Percentiles rank a stretch among this genome's conserved stretches.
Evolutionary conservation across 129 eudicot species (phyloP).

Genomic region (Lactuca saligna): DNA sequence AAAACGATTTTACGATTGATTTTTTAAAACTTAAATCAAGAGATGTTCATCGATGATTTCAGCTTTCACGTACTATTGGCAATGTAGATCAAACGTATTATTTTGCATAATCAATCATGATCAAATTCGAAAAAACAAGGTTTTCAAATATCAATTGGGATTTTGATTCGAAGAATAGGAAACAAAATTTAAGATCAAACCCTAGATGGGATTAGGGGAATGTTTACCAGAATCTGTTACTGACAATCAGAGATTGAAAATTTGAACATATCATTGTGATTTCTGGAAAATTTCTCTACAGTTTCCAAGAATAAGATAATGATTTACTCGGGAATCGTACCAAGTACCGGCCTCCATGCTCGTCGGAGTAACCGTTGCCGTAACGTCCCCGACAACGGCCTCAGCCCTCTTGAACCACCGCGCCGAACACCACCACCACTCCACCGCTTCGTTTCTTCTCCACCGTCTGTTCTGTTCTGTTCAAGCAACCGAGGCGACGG

Average conservation of each 20-base stretch:
- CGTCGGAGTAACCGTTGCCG: constrained; percentile 79
- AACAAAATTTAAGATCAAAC: constrained; percentile 8
- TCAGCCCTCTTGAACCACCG: constrained; percentile 39
- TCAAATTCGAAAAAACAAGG: too few species aligned
- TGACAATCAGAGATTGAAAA: constrained; percentile 18
- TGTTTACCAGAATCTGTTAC: constrained; percentile 9
- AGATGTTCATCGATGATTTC: background rate
- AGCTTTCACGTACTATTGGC: background rate
- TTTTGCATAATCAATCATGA: background rate
- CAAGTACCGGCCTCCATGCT: constrained; percentile 88
- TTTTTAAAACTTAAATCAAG: background rate
- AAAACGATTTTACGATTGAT: background rate
- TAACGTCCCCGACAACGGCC: constrained; percentile 68
- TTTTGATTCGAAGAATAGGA: background rate
- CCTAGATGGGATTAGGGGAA: background rate
- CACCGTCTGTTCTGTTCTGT: constrained; percentile 16
- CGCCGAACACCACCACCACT: constrained; percentile 38
- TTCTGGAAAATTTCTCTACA: constrained; percentile 23
- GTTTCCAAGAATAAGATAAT: constrained; percentile 1
- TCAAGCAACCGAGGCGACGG: constrained; percentile 40
- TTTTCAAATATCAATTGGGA: background rate
- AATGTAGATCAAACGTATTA: background rate
- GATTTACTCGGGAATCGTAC: constrained; percentile 61
- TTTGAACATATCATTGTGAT: background rate
- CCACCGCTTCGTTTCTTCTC: constrained; percentile 28